Base-by-base conservation (phyloP, 345 rosid genomes). In the Diplotaxis tenuifolia region DNA sequence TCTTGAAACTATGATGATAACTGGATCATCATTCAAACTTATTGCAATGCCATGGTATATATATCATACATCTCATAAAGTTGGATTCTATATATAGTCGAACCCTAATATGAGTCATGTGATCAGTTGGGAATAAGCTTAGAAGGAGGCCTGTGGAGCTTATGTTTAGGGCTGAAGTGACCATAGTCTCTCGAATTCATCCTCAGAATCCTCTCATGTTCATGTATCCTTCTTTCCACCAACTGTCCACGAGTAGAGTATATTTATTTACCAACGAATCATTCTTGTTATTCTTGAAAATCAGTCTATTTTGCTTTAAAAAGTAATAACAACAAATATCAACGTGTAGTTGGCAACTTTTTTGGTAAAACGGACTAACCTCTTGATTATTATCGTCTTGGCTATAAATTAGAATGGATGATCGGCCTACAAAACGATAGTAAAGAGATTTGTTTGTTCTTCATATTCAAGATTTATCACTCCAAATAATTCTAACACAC, bases 121-220 rank as follows among this genome's bases (percentile, higher is more conserved):
- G 27, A 61, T 90, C 82, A 94, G 76, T 91, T 89, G 28, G 95
- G 97, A 75, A 92, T 95, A 82, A 87, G 91, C 92, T 95, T 92
- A 91, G 81, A 95, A 79, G 92, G 99, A 62, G 99, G 99, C 85
- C 80, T 82, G 5, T 75, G 86, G 54, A 95, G 85, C 70, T 84
- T 81, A 49, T 95, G 96, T 18, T 84, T 59, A 31, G 99, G 93
- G 71, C 82, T 88, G 65, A 71, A 88, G 58, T 71, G 78, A n/a
- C 96, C 97, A 71, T 95, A 89, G 81, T 95, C 99, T 71, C 75
- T 79, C 70, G 85, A 73, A 67, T 85, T 90, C 40, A 53, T 88
- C 65, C 65, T 85, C 50, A 88, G 77, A 11, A 92, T 31, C 84
- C 96, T 87, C 75, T 87, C 96, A 25, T 84, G 89, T 27, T 87